Conservation (phyloP, 2,329 filamentous ascomycete species). For the Beauveria bassiana region DNA sequence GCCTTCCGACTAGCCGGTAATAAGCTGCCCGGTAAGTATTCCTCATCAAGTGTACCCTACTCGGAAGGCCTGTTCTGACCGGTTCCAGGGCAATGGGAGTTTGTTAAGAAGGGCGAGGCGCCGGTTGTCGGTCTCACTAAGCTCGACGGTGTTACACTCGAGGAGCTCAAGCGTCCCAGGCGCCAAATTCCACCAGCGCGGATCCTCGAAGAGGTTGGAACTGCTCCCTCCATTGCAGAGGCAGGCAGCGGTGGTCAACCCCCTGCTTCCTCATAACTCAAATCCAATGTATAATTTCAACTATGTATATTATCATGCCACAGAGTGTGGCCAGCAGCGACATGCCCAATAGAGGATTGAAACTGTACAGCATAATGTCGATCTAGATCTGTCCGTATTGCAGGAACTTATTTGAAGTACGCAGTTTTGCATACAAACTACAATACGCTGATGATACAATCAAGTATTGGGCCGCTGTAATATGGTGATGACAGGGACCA, state of each 20-base stretch:
- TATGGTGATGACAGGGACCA: background rate
- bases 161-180: constrained; percentile 75
- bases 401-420: background rate
- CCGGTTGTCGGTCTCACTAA: constrained; percentile 91
- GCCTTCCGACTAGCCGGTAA: constrained; percentile 90
- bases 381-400: background rate
- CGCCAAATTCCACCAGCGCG: constrained; percentile 48
- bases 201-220: constrained; percentile 24
- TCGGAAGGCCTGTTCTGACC: constrained; percentile 15
- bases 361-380: background rate
- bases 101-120: constrained; percentile 85
- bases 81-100: constrained; percentile 68
- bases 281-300: constrained; percentile 13
- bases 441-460: background rate
- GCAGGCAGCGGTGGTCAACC: constrained; percentile 26
- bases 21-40: constrained; percentile 75
- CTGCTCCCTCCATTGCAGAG: constrained; percentile 21
- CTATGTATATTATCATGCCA: constrained; percentile 12
- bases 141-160: constrained; percentile 73
- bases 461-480: no score
- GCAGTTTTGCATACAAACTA: background rate
- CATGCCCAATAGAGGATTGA: background rate
- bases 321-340: background rate
- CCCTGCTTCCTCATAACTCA: constrained; percentile 23
- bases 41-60: background rate